A percentile compares a stretch with the other conserved stretches of the same genome.
phyloP scores from a whole-genome alignment of 1,139 yeast species.

The Scheffersomyces cryptocercus region DNA sequence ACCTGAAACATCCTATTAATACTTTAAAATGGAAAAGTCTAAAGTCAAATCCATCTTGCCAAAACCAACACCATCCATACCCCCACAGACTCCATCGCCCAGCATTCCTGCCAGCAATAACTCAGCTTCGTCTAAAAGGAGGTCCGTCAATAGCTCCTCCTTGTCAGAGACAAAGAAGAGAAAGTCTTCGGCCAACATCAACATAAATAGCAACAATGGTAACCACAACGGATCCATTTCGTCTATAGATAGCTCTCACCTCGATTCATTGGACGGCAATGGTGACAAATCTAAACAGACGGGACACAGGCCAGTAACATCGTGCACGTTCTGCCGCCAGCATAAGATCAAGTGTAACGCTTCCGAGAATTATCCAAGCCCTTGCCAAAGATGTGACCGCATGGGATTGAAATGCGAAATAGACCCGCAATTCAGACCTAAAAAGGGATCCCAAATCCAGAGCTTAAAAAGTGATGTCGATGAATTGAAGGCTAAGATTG shows the following conservation, averaged over 20 bases:
- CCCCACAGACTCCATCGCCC: constrained; percentile 8
- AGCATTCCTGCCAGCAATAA: background rate
- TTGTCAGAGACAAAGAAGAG: constrained; percentile 3
- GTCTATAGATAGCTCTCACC: background rate
- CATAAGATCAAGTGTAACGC: constrained; percentile 95
- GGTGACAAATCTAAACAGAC: constrained; percentile 28
- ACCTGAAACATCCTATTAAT: background rate
- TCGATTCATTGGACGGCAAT: background rate
- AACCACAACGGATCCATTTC: background rate
- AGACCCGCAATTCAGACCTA: constrained; percentile 89
- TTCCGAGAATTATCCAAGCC: constrained; percentile 74
- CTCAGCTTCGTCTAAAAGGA: background rate
- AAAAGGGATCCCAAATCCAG: constrained; percentile 89
- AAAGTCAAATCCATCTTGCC: constrained; percentile 40
- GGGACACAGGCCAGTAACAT: constrained; percentile 81
- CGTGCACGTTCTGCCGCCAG: constrained; percentile 93
- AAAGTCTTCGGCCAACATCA: background rate
- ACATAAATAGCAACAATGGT: background rate
- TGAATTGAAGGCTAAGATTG: constrained; percentile 76
- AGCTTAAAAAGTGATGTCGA: constrained; percentile 81
- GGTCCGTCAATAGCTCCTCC: background rate
- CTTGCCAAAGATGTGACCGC: constrained; percentile 80
- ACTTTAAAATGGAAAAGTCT: constrained; percentile 34
- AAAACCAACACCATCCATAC: constrained; percentile 26
- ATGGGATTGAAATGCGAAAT: constrained; percentile 83